Base-by-base conservation (phyloP, 2,329 filamentous ascomycete species). In the Diaporthe sp. region DNA sequence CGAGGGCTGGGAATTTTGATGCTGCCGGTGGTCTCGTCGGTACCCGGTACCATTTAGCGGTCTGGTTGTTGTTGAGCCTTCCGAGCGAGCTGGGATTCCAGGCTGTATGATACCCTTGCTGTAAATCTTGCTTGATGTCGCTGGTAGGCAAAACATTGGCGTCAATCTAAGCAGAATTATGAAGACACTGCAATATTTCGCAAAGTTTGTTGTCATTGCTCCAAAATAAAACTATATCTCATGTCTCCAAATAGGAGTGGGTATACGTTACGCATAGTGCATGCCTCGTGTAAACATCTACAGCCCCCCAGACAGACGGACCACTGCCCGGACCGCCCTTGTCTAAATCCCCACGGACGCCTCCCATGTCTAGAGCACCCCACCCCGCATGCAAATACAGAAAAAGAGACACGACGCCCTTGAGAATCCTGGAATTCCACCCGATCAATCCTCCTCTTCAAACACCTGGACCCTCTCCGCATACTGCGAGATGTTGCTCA, bases 401-500 rank as follows among this genome's bases (percentile, higher is more conserved):
- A 37, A 42, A 37, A 30, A 4, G 7, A 39, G 8, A 50, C 27
- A 9, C 35, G 6, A 13, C 39, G 42, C 6, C 19, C n/a, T 19
- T 6, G 10, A 42, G 19, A 37, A 39, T 53, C 27, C 22, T 22
- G 9, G 17, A 35, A 30, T 1, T 42, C 65, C 59, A 70, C 44
- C 59, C 25, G 51, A 51, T 32, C 65, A 61, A 73, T 77, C 75
- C 76, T 79, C 82, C 22, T 95, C 92, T 73, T 97, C 94, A 78
- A 91, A 94, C 59, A 98, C 92, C 84, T 94, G 92, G 35, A 98
- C 94, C 79, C 92, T 95, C 44, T 93, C 92, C 0, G 95, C 92
- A 82, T 98, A 98, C 79, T 95, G 90, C 47, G 84, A 85, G 75
- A 99, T 98, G 75, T 94, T 93, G 77, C 94, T 97, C 70, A 94